Conservation (phyloP, 306 rosid species). For the Amphicarpaea edgeworthii region DNA sequence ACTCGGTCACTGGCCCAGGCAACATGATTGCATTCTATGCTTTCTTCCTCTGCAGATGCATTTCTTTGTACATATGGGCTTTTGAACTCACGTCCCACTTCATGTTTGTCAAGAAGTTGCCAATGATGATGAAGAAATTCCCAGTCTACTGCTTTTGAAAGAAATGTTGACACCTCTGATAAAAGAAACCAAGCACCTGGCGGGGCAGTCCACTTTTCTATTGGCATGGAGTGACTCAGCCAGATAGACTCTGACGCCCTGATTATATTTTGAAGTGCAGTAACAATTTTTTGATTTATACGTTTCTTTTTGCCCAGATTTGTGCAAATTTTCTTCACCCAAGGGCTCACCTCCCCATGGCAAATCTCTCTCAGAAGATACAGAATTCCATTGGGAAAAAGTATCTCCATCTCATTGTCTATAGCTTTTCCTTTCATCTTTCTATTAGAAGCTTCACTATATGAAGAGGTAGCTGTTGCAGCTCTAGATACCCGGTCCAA, state of each 20-base stretch:
- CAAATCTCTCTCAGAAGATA: conserved; percentile 73
- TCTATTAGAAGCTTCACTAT: conserved; percentile 10
- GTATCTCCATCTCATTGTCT: conserved; percentile 57
- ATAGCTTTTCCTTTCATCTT: conserved; percentile 46
- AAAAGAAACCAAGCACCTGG: conserved; percentile 95
- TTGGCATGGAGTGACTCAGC: conserved; percentile 72
- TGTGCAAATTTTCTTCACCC: conserved; percentile 93
- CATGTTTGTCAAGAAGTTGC: conserved; percentile 84
- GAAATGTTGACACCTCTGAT: conserved; percentile 86
- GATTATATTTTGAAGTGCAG: conserved; percentile 80
- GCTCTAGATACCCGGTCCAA: conserved; percentile 73
- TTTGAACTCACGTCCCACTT: conserved; percentile 52
- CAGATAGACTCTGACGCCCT: conserved; percentile 80
- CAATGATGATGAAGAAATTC: conserved; percentile 94
- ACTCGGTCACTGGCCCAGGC: conserved; percentile 95
- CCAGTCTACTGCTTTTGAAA: conserved; percentile 86
- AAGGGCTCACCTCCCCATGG: conserved; percentile 80
- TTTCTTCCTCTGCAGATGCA: conserved; percentile 54
- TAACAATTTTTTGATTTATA: conserved; percentile 61
- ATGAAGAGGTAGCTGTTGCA: conserved; percentile 51
- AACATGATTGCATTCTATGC: conserved; percentile 61
- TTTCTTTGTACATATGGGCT: conserved; percentile 58
- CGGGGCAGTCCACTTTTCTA: conserved; percentile 94
- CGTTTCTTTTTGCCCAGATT: conserved; percentile 83
- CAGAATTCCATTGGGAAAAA: conserved; percentile 63